Conservation (phyloP, 2,329 filamentous ascomycete species). For the Stagonosporopsis chrysanthemi region DNA sequence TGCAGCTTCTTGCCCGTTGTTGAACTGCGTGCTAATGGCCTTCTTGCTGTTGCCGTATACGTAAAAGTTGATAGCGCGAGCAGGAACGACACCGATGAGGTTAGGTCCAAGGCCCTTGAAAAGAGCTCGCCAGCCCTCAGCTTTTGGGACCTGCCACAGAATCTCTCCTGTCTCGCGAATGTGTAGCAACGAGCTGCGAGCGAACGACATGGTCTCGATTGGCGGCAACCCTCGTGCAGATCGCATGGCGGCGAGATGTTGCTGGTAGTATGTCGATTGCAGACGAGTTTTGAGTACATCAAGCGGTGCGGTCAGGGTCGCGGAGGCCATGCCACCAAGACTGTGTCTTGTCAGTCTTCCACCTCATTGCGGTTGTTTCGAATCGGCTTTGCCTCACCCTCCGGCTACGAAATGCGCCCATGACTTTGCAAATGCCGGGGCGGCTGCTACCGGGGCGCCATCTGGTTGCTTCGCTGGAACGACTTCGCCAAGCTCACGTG, state of each 20-base stretch:
- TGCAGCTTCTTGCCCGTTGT: constrained; percentile 71
- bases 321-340: constrained; percentile 87
- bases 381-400: constrained; percentile 64
- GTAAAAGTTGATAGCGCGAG: constrained; percentile 91
- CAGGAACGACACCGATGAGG: constrained; percentile 86
- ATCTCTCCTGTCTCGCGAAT: constrained; percentile 88
- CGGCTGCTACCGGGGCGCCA: constrained; percentile 49
- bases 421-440: constrained; percentile 68
- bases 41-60: constrained; percentile 92
- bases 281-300: constrained; percentile 93
- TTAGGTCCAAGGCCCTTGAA: constrained; percentile 96
- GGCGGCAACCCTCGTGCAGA: constrained; percentile 64
- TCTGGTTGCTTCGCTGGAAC: constrained; percentile 56
- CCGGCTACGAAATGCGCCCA: constrained; percentile 93
- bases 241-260: constrained; percentile 74
- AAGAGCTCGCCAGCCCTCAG: constrained; percentile 84
- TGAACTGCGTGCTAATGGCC: constrained; percentile 76
- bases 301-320: constrained; percentile 90
- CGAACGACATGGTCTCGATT: constrained; percentile 66
- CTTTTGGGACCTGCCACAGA: constrained; percentile 77
- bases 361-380: constrained; percentile 32
- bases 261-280: constrained; percentile 93
- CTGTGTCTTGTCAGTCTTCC: constrained; percentile 56
- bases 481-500: constrained; percentile 67
- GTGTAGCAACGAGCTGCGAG: constrained; percentile 74